These are phyloP conservation scores for Talaromyces stipitatus DNA, from an alignment of 495 filamentous ascomycete genomes.

Conservation along the genomic window DNA sequence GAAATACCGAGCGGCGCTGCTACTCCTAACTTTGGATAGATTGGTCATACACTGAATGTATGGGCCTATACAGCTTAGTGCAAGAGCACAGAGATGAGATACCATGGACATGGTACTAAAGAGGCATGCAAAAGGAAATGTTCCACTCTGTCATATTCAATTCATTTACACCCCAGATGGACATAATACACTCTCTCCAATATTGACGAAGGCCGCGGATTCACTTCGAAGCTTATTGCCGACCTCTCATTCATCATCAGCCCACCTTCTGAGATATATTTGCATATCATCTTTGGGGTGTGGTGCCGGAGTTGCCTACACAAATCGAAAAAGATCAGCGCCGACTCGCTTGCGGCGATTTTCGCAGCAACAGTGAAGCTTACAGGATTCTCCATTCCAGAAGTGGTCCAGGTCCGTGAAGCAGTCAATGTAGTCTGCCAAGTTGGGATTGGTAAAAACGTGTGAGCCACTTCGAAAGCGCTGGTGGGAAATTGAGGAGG, in stretches of 20 bases:
- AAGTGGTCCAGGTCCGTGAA: slow-evolving; percentile 45
- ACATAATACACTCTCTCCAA: neutral
- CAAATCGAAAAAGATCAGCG: slow-evolving; percentile 1
- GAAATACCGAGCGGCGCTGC: slow-evolving; percentile 28
- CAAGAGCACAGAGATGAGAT: neutral
- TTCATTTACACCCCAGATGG: neutral
- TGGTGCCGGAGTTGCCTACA: slow-evolving; percentile 35
- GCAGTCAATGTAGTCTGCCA: slow-evolving; percentile 56
- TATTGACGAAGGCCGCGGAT: too few relatives aligned
- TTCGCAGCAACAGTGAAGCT: slow-evolving; percentile 16
- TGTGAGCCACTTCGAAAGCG: slow-evolving; percentile 48
- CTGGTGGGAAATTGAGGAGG: slow-evolving; percentile 57
- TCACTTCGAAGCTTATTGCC: neutral
- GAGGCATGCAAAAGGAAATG: neutral
- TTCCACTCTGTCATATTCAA: neutral
- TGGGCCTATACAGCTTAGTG: neutral
- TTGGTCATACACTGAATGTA: neutral
- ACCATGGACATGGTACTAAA: too few relatives aligned
- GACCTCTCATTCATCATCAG: slow-evolving; percentile 25
- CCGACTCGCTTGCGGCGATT: neutral
- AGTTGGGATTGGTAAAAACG: slow-evolving; percentile 46
- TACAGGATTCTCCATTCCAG: slow-evolving; percentile 60
- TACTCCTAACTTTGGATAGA: slow-evolving; percentile 21
- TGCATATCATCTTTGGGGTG: slow-evolving; percentile 48
- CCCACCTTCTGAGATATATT: slow-evolving; percentile 52